phyloP scores from a whole-genome alignment of 805 yeast species.

The Sungouiella thailandica region DNA sequence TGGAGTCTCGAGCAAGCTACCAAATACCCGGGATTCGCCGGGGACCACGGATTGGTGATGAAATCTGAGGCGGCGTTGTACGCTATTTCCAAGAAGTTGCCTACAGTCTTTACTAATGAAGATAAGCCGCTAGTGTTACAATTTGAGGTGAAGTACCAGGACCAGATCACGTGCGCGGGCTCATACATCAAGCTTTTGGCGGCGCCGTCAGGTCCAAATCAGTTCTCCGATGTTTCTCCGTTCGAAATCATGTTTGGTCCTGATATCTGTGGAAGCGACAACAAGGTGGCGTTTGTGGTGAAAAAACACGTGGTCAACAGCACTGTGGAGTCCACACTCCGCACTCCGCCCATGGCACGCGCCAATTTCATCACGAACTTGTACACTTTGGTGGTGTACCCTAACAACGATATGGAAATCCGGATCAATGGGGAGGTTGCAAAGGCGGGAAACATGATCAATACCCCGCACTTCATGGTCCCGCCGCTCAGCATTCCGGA shows the following conservation, averaged over 20 bases:
- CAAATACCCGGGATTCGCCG: conserved; percentile 49
- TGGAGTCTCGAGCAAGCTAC: conserved; percentile 70
- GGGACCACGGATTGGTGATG: conserved; percentile 74
- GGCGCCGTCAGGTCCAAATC: conserved; percentile 29
- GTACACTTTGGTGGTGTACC: conserved; percentile 71
- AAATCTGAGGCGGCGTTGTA: conserved; percentile 75
- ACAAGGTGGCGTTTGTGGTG: conserved; percentile 75
- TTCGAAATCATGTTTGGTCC: conserved; percentile 94
- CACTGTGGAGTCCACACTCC: conserved; percentile 65
- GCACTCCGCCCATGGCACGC: conserved; percentile 62
- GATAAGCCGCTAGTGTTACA: conserved; percentile 73
- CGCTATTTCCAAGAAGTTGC: conserved; percentile 67
- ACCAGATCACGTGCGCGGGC: conserved; percentile 81
- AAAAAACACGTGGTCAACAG: conserved; percentile 49
- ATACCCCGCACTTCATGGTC: conserved; percentile 44
- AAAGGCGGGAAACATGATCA: conserved; percentile 63
- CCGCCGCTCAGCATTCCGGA: conserved; percentile 68
- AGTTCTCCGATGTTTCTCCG: conserved; percentile 62
- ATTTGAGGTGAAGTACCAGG: conserved; percentile 83
- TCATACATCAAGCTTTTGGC: conserved; percentile 77
- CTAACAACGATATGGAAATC: conserved; percentile 68
- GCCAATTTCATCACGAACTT: conserved; percentile 54
- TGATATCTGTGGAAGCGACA: conserved; percentile 78
- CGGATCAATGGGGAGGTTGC: conserved; percentile 76
- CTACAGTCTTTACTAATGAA: conserved; percentile 52